Percentiles rank a stretch among this genome's conserved stretches.
Evolutionary conservation across 2,329 filamentous ascomycete genomes (phyloP).

Genomic region (Aspergillus latus): DNA sequence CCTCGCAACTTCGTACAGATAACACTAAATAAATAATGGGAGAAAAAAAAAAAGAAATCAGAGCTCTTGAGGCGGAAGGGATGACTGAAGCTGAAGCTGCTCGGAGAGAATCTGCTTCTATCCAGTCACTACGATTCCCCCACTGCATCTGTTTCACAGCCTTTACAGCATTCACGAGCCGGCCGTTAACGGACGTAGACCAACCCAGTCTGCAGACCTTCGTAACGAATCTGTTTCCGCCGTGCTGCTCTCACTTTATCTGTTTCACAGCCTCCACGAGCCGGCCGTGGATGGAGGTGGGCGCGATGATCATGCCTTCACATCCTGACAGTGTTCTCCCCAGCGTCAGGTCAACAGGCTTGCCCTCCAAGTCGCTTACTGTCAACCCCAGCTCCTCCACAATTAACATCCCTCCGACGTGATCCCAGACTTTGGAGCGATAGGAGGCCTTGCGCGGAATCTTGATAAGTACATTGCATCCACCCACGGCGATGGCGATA

Average conservation of each 20-base stretch:
- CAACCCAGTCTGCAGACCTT: neutral
- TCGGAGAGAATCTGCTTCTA: neutral
- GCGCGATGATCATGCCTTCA: slow-evolving; percentile 45
- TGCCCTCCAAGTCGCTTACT: slow-evolving; percentile 54
- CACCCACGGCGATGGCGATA: slow-evolving; percentile 52
- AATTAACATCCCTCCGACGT: slow-evolving; percentile 55
- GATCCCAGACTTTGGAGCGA: slow-evolving; percentile 56
- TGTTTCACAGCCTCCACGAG: slow-evolving; percentile 35
- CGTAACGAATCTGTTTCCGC: neutral
- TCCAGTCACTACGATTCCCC: neutral
- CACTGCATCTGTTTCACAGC: neutral
- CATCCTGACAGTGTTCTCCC: slow-evolving; percentile 42
- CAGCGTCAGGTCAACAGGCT: slow-evolving; percentile 49
- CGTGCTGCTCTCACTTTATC: slow-evolving; percentile 12
- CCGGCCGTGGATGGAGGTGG: slow-evolving; percentile 35
- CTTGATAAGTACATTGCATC: slow-evolving; percentile 51
- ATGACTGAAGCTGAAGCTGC: neutral
- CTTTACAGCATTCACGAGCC: neutral
- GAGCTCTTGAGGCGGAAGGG: neutral
- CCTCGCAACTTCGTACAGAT: neutral
- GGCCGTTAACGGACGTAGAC: neutral
- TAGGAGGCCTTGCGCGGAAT: slow-evolving; percentile 46
- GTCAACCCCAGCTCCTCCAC: slow-evolving; percentile 52
- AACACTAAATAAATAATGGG: neutral
- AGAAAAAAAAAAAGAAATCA: neutral